These are phyloP conservation scores for Ustilago trichophora DNA, from an alignment of 1,284 basidiomycete species.

Conservation along the genomic window DNA sequence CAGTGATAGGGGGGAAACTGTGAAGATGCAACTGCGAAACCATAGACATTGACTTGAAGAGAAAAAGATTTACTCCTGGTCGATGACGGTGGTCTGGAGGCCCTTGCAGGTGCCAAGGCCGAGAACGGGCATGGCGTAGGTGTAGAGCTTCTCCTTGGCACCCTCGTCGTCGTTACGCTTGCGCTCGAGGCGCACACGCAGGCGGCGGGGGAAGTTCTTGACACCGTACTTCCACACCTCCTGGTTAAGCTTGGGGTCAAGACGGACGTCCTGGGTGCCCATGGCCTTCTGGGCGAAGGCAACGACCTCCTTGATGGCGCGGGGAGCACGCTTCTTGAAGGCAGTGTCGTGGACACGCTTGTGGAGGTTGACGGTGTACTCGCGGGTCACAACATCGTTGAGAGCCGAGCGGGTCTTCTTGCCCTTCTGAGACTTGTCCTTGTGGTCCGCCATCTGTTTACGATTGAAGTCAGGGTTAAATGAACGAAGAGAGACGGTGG, in stretches of 20 bases:
- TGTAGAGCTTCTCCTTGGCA: slow-evolving; percentile 67
- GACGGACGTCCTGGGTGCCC: slow-evolving; percentile 66
- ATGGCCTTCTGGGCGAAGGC: slow-evolving; percentile 66
- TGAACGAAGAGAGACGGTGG: neutral
- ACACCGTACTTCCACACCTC: slow-evolving; percentile 66
- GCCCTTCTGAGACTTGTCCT: slow-evolving; percentile 62
- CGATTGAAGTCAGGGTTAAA: neutral
- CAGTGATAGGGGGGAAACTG: slow-evolving; percentile 1
- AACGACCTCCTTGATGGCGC: slow-evolving; percentile 65
- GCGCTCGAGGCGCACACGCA: slow-evolving; percentile 65
- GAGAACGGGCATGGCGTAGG: slow-evolving; percentile 63
- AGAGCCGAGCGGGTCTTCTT: slow-evolving; percentile 66
- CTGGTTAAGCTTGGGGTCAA: slow-evolving; percentile 67
- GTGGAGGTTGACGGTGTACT: slow-evolving; percentile 67
- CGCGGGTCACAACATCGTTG: slow-evolving; percentile 58
- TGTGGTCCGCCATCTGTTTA: slow-evolving; percentile 56
- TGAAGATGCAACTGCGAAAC: slow-evolving; percentile 36
- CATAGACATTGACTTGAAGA: slow-evolving; percentile 16
- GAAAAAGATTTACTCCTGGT: slow-evolving; percentile 59
- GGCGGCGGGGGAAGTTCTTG: slow-evolving; percentile 64
- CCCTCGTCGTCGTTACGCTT: slow-evolving; percentile 67
- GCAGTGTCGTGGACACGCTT: slow-evolving; percentile 61
- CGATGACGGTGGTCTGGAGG: slow-evolving; percentile 63
- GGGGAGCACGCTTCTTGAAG: slow-evolving; percentile 66
- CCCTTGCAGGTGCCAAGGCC: slow-evolving; percentile 66